A percentile compares a stretch with the other conserved stretches of the same genome.
These are phyloP conservation scores for Dactylellina haptotyla DNA, from an alignment of 2,329 filamentous ascomycete genomes.

Conservation along the genomic window DNA sequence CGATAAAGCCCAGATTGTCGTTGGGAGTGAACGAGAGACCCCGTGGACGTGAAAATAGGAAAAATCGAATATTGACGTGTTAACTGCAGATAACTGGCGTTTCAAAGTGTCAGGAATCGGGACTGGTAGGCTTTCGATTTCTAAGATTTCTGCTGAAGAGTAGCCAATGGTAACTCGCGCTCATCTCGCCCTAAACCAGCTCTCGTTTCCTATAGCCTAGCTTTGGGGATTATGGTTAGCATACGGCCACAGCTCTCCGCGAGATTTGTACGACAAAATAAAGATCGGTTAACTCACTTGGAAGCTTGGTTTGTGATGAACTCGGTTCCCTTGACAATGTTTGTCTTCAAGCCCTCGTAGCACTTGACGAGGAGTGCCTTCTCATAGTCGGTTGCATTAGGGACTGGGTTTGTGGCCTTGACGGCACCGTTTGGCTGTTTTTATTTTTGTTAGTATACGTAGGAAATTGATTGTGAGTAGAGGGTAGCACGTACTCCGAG, in stretches of 20 bases:
- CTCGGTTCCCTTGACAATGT: slow-evolving; percentile 91
- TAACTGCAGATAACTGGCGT: slow-evolving; percentile 18
- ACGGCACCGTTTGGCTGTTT: slow-evolving; percentile 80
- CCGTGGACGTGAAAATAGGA: too few species aligned
- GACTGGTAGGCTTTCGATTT: background rate
- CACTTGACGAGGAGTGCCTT: slow-evolving; percentile 82
- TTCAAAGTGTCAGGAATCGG: too few species aligned
- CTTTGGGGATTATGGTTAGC: slow-evolving; percentile 44
- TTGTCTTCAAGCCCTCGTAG: slow-evolving; percentile 83
- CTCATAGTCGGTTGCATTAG: slow-evolving; percentile 82
- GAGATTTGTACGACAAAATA: background rate
- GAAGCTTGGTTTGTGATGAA: slow-evolving; percentile 65
- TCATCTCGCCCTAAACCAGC: slow-evolving; percentile 14
- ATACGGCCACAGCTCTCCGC: background rate
- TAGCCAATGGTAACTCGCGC: background rate
- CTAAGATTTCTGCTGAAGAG: background rate
- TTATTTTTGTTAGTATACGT: slow-evolving; percentile 47
- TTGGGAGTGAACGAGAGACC: too few species aligned
- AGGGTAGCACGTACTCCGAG: slow-evolving; percentile 79
- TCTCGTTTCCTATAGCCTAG: slow-evolving; percentile 51
- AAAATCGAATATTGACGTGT: too few species aligned
- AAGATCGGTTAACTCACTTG: slow-evolving; percentile 55
- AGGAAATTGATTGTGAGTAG: slow-evolving; percentile 16
- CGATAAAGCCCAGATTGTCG: background rate
- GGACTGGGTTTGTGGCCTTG: slow-evolving; percentile 83